Conservation (phyloP, 75 land plant species). For the Selaginella moellendorffii region DNA sequence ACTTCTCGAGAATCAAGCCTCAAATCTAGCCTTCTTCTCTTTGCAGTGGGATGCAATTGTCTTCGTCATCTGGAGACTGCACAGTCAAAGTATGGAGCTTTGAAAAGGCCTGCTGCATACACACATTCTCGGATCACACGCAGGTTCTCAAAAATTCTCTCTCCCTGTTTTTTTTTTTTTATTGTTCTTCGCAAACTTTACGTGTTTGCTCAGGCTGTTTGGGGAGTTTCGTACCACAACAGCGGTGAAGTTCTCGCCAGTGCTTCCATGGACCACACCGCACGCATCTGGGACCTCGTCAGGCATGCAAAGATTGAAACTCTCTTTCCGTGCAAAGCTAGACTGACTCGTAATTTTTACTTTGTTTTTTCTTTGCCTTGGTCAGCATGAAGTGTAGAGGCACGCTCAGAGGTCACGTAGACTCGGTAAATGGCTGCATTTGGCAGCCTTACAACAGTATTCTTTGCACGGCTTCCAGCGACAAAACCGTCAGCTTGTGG, state of each 20-base stretch:
- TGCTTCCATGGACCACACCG: slow-evolving; percentile 26
- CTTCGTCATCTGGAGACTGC: slow-evolving; percentile 30
- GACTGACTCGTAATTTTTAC: background rate
- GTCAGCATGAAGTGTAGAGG: slow-evolving; percentile 32
- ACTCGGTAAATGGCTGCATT: slow-evolving; percentile 22
- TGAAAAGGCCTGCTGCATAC: slow-evolving; percentile 28
- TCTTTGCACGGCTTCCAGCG: slow-evolving; percentile 29
- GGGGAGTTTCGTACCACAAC: slow-evolving; percentile 27
- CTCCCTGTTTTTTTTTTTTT: too few relatives aligned
- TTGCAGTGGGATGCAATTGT: slow-evolving; percentile 29
- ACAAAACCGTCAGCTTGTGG: slow-evolving; percentile 32
- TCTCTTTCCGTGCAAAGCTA: too few relatives aligned
- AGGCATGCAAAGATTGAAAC: too few relatives aligned
- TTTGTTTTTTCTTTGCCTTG: background rate
- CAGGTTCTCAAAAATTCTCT: too few relatives aligned
- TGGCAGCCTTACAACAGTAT: slow-evolving; percentile 26
- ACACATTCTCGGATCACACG: slow-evolving; percentile 29
- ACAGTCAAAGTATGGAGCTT: slow-evolving; percentile 34
- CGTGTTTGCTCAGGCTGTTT: slow-evolving; percentile 20
- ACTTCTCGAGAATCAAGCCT: too few relatives aligned
- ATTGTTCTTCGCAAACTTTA: too few relatives aligned
- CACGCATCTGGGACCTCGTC: slow-evolving; percentile 26
- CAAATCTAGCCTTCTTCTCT: too few relatives aligned
- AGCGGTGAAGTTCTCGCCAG: slow-evolving; percentile 33
- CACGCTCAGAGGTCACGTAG: slow-evolving; percentile 30